Percentiles rank a stretch among this genome's conserved stretches.
These are phyloP conservation scores for Theileria parva DNA, from an alignment of 169 alveolate species.

Conservation along the genomic window DNA sequence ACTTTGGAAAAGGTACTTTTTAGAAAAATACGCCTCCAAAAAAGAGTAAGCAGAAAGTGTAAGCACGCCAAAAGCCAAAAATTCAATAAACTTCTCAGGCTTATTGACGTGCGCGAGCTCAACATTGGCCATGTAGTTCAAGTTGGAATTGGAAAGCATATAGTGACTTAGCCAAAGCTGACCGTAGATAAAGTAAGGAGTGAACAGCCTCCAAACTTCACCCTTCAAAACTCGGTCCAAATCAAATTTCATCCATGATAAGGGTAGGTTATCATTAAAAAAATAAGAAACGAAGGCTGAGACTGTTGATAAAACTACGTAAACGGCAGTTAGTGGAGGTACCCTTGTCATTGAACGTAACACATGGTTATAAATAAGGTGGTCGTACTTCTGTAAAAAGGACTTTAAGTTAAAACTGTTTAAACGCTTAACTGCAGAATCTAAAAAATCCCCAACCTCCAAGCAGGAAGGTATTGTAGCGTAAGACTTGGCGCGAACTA, in stretches of 20 bases:
- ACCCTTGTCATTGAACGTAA: conserved; percentile 26
- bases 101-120: conserved; percentile 69
- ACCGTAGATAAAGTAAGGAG: conserved; percentile 76
- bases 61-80: conserved; percentile 65
- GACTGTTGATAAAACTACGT: conserved; percentile 21
- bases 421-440: background rate
- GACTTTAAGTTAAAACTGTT: conserved; percentile 4
- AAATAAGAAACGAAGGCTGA: conserved; percentile 42
- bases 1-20: conserved; percentile 15
- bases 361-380: conserved; percentile 26
- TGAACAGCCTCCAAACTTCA: conserved; percentile 72
- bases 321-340: conserved; percentile 54
- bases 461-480: background rate
- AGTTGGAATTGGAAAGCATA: conserved; percentile 67
- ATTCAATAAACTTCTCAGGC: conserved; percentile 74
- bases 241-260: conserved; percentile 57
- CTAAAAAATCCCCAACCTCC: background rate
- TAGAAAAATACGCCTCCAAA: conserved; percentile 57
- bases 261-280: conserved; percentile 47
- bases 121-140: conserved; percentile 73
- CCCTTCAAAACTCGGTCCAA: conserved; percentile 53
- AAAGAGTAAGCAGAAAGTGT: conserved; percentile 58
- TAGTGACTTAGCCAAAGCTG: conserved; percentile 71
- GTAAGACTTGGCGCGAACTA: background rate
- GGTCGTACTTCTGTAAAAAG: conserved; percentile 38